phyloP scores from a whole-genome alignment of 345 rosid genomes.

The Salix koriyanagi region DNA sequence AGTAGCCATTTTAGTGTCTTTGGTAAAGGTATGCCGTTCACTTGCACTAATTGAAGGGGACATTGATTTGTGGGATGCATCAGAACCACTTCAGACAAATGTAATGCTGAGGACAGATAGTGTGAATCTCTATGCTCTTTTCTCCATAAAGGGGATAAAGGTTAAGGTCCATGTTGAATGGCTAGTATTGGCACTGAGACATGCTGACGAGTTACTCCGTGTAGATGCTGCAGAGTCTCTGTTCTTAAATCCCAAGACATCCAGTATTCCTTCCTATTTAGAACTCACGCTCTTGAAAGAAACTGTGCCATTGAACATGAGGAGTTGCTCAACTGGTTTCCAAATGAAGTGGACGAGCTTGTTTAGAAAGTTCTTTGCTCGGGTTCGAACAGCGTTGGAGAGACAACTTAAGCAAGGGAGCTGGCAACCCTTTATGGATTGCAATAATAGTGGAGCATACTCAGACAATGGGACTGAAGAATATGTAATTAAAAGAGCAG shows the following conservation, averaged over 20 bases:
- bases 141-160: constrained; percentile 66
- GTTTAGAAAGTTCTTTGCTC: constrained; percentile 82
- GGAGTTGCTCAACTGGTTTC: constrained; percentile 86
- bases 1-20: constrained; percentile 73
- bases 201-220: constrained; percentile 85
- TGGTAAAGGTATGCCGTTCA: constrained; percentile 85
- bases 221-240: constrained; percentile 97
- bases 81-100: constrained; percentile 6
- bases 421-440: constrained; percentile 51
- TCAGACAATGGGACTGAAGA: constrained; percentile 31
- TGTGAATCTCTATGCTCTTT: constrained; percentile 40
- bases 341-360: constrained; percentile 98
- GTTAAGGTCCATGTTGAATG: constrained; percentile 69
- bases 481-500: constrained; percentile 46
- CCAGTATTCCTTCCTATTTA: constrained; percentile 80
- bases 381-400: constrained; percentile 88
- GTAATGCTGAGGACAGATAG: constrained; percentile 25
- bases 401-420: constrained; percentile 73
- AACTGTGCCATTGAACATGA: constrained; percentile 91
- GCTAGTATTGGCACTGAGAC: constrained; percentile 82
- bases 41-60: constrained; percentile 92
- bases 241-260: constrained; percentile 79
- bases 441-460: constrained; percentile 16
- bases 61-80: constrained; percentile 46
- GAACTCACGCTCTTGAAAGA: constrained; percentile 75